Conservation (phyloP, 1,284 basidiomycete species). For the Erythrobasidium hasegawianum region DNA sequence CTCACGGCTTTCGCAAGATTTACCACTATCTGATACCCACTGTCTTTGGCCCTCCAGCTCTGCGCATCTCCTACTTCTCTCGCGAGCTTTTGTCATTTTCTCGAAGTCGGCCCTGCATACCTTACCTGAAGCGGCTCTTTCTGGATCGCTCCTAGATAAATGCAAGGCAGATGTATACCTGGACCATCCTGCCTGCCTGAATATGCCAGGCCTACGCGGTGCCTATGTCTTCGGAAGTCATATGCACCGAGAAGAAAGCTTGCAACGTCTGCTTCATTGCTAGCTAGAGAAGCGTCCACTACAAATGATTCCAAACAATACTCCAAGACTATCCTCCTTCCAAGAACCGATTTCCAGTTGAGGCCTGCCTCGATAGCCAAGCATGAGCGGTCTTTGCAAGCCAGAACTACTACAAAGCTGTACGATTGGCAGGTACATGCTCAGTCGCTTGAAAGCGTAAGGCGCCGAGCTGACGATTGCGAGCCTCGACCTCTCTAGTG, state of each 20-base stretch:
- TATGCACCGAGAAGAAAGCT: constrained; percentile 1
- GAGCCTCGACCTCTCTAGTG: too few species aligned
- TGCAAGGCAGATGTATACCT: neutral
- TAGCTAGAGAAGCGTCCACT: constrained; percentile 7
- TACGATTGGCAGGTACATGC: constrained; percentile 79
- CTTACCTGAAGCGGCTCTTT: too few species aligned
- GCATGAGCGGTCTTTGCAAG: constrained; percentile 61
- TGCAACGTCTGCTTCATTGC: neutral
- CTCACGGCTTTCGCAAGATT: too few species aligned
- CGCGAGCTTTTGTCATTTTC: too few species aligned
- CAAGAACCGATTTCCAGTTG: constrained; percentile 76
- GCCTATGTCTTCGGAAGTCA: neutral
- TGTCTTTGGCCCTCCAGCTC: too few species aligned
- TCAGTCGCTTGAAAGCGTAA: neutral
- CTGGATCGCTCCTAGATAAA: neutral
- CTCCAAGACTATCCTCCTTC: constrained; percentile 65
- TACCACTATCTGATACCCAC: too few species aligned
- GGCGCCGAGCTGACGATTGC: neutral
- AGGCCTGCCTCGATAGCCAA: constrained; percentile 63
- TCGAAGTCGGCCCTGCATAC: too few species aligned
- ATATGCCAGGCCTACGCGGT: neutral
- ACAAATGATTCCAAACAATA: constrained; percentile 18
- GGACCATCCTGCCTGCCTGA: neutral
- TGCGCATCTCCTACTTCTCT: too few species aligned
- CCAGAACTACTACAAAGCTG: constrained; percentile 67